phyloP scores from a whole-genome alignment of 2,329 filamentous ascomycete species.

The Pyrenophora teres region DNA sequence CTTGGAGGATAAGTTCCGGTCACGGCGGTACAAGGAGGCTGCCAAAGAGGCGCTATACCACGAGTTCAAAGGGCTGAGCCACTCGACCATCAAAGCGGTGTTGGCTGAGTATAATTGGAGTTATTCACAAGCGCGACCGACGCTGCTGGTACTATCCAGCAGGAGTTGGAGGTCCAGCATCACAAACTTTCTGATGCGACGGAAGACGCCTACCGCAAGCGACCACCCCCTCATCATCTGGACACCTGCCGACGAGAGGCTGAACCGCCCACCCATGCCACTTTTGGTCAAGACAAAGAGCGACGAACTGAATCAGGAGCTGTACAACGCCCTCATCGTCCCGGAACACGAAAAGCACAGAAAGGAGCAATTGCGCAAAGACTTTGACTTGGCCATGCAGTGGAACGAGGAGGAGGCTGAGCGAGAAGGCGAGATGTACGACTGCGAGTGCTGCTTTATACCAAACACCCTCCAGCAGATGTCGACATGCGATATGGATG shows the following conservation, averaged over 20 bases:
- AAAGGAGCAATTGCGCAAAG: conserved; percentile 47
- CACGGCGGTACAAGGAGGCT: conserved; percentile 68
- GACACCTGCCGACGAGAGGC: conserved; percentile 62
- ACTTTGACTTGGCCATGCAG: conserved; percentile 50
- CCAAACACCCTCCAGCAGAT: conserved; percentile 74
- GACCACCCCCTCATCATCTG: conserved; percentile 65
- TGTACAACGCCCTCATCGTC: conserved; percentile 52
- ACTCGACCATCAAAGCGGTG: conserved; percentile 76
- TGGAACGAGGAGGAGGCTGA: conserved; percentile 57
- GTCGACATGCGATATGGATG: conserved; percentile 69
- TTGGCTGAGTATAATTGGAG: conserved; percentile 81
- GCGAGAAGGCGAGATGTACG: conserved; percentile 56
- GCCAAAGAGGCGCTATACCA: conserved; percentile 70
- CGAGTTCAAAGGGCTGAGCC: conserved; percentile 76
- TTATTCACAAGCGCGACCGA: conserved; percentile 72
- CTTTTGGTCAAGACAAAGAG: conserved; percentile 69
- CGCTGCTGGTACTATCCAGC: conserved; percentile 69
- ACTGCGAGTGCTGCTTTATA: conserved; percentile 80
- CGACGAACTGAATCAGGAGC: conserved; percentile 57
- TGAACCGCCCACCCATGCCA: conserved; percentile 61
- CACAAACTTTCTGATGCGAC: conserved; percentile 70
- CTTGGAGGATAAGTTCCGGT: conserved; percentile 69
- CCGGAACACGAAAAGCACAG: conserved; percentile 49
- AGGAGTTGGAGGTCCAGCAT: conserved; percentile 80
- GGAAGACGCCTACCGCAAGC: conserved; percentile 60